These are phyloP conservation scores for Penicillium nordicum DNA, from an alignment of 2,329 filamentous ascomycete species.

Conservation along the genomic window DNA sequence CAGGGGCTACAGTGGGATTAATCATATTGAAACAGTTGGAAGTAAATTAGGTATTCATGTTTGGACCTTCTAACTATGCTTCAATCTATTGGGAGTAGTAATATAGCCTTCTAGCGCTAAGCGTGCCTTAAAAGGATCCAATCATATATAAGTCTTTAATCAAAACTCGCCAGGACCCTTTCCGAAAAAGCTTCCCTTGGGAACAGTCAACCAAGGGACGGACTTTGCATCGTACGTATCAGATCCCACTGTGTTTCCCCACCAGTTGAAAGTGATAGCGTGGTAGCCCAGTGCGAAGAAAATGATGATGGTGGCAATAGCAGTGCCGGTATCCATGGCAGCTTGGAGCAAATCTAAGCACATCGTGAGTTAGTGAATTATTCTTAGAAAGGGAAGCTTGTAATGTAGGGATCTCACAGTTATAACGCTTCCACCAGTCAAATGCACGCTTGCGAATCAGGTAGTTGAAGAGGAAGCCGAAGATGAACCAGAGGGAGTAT, in stretches of 20 bases:
- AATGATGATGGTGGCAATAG: constrained; percentile 31
- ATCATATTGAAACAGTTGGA: no score
- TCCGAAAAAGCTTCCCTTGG: constrained; percentile 30
- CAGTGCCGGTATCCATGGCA: constrained; percentile 36
- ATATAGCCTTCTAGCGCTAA: background rate
- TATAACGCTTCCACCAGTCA: constrained; percentile 35
- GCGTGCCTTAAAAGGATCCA: background rate
- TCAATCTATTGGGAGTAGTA: background rate
- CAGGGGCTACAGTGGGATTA: no score
- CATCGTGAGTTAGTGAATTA: background rate
- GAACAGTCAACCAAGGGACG: constrained; percentile 32
- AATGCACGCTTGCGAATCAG: constrained; percentile 30
- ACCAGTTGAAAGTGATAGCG: constrained; percentile 31
- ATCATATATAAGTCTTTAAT: background rate
- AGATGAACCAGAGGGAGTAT: constrained; percentile 35
- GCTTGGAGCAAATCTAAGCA: constrained; percentile 17
- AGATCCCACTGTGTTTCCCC: constrained; percentile 36
- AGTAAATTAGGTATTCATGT: background rate
- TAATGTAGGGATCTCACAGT: constrained; percentile 18
- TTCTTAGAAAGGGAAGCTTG: constrained; percentile 13
- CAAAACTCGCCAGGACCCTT: constrained; percentile 25
- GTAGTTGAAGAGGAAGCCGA: constrained; percentile 33
- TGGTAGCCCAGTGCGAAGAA: constrained; percentile 36
- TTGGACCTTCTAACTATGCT: background rate
- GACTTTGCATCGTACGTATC: constrained; percentile 36